These are phyloP conservation scores for Citrus hindsii DNA, from an alignment of 345 rosid species.

Conservation along the genomic window DNA sequence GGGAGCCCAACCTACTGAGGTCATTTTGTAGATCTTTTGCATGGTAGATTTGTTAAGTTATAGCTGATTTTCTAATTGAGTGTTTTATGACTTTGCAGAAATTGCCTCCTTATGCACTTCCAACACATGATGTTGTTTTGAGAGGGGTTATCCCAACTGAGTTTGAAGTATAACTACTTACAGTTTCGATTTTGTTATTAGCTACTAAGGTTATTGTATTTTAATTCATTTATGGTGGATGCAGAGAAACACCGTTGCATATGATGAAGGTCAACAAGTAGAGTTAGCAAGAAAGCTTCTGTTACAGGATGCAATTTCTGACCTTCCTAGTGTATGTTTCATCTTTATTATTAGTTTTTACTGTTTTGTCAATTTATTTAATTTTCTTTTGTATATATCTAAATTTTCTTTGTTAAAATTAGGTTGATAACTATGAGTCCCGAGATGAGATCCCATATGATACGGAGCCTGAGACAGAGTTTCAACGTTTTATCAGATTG, in stretches of 20 bases:
- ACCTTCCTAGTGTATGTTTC: slow-evolving; percentile 51
- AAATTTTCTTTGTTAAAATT: background rate
- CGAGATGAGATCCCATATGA: slow-evolving; percentile 49
- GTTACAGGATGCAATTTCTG: slow-evolving; percentile 52
- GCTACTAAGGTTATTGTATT: background rate
- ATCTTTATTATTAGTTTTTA: background rate
- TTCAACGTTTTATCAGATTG: slow-evolving; percentile 43
- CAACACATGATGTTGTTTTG: slow-evolving; percentile 66
- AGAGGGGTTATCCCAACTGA: slow-evolving; percentile 55
- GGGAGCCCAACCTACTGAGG: slow-evolving; percentile 70
- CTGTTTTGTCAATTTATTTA: background rate
- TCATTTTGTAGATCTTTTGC: background rate
- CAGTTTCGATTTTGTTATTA: background rate
- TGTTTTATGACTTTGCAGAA: slow-evolving; percentile 29
- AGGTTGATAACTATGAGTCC: slow-evolving; percentile 43
- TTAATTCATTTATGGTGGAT: background rate
- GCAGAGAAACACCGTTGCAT: slow-evolving; percentile 44
- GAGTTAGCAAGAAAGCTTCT: slow-evolving; percentile 36
- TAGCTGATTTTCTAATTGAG: background rate
- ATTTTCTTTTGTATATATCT: background rate
- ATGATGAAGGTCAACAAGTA: slow-evolving; percentile 34
- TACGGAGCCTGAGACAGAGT: slow-evolving; percentile 37
- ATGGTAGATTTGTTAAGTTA: background rate
- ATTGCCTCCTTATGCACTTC: slow-evolving; percentile 72
- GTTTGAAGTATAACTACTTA: slow-evolving; percentile 48